Evolutionary conservation across 495 filamentous ascomycete genomes (phyloP).

Genomic region (Penicillium paradoxum): DNA sequence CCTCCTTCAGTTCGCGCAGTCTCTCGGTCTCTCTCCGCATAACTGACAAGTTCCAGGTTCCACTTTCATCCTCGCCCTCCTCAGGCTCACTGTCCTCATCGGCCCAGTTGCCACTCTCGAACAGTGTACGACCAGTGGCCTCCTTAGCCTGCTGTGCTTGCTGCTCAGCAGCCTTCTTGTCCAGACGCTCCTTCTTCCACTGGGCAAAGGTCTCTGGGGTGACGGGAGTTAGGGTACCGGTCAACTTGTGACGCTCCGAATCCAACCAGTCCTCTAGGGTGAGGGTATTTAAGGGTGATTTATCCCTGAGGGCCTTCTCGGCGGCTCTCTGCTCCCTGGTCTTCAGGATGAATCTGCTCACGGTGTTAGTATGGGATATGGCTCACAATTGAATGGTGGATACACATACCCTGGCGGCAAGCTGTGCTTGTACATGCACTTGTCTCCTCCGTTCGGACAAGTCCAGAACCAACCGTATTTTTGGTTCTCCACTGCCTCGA

Average conservation of each 20-base stretch:
- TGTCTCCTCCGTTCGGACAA: conserved; percentile 94
- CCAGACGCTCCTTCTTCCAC: conserved; percentile 90
- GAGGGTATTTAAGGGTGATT: conserved; percentile 87
- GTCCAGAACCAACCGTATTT: conserved; percentile 99
- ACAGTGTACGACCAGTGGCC: conserved; percentile 87
- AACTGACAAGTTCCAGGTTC: conserved; percentile 72
- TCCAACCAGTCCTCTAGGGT: conserved; percentile 98
- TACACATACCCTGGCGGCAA: conserved; percentile 79
- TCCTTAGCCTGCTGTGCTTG: conserved; percentile 87
- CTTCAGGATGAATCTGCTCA: conserved; percentile 81
- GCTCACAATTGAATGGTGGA: neutral
- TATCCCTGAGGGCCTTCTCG: conserved; percentile 96
- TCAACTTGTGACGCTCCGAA: conserved; percentile 88
- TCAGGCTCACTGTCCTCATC: conserved; percentile 60
- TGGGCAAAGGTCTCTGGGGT: conserved; percentile 85
- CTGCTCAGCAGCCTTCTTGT: conserved; percentile 93
- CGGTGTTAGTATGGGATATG: conserved; percentile 19
- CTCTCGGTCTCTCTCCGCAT: conserved; percentile 66
- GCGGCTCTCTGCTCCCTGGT: conserved; percentile 95
- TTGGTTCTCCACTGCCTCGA: conserved; percentile 93
- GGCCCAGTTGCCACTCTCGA: conserved; percentile 93
- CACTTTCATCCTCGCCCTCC: conserved; percentile 53
- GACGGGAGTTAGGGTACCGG: conserved; percentile 85
- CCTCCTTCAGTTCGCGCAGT: conserved; percentile 42
- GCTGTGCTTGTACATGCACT: conserved; percentile 98